phyloP scores from a whole-genome alignment of 257 asterid species.

The Oldenlandia corymbosa region DNA sequence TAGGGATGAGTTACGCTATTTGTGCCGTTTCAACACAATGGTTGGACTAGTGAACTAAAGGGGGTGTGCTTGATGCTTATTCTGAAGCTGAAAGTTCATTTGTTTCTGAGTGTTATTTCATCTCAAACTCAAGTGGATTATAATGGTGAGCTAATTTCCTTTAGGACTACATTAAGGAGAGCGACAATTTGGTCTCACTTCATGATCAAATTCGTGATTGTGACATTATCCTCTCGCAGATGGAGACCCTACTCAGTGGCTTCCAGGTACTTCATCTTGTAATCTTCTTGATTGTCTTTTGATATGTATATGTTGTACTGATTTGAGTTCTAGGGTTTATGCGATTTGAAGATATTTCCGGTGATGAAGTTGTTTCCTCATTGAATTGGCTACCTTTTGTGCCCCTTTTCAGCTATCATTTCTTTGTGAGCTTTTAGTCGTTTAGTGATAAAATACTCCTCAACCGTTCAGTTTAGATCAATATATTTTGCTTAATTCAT shows the following conservation, averaged over 20 bases:
- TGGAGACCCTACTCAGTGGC: slow-evolving; percentile 93
- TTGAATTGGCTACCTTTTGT: neutral
- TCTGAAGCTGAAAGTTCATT: neutral
- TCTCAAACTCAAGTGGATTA: neutral
- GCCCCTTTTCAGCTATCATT: neutral
- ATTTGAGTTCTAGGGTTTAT: neutral
- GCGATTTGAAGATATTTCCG: neutral
- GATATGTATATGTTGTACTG: neutral
- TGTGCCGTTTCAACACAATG: too few species aligned
- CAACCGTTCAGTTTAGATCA: neutral
- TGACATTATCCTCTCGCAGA: slow-evolving; percentile 81
- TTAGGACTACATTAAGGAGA: slow-evolving; percentile 96
- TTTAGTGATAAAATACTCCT: neutral
- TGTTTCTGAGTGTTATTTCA: neutral
- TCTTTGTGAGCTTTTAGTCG: neutral
- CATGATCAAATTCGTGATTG: slow-evolving; percentile 97
- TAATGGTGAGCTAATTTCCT: neutral
- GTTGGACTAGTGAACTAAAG: too few species aligned
- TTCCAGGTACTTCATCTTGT: slow-evolving; percentile 62
- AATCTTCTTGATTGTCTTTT: neutral
- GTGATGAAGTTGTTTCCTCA: neutral
- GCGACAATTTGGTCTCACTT: slow-evolving; percentile 92
- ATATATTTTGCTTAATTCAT: neutral
- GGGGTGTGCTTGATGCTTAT: neutral
- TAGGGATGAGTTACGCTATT: neutral